Evolutionary conservation across 306 rosid species (phyloP).

Genomic region (Sphenostylis stenocarpa): DNA sequence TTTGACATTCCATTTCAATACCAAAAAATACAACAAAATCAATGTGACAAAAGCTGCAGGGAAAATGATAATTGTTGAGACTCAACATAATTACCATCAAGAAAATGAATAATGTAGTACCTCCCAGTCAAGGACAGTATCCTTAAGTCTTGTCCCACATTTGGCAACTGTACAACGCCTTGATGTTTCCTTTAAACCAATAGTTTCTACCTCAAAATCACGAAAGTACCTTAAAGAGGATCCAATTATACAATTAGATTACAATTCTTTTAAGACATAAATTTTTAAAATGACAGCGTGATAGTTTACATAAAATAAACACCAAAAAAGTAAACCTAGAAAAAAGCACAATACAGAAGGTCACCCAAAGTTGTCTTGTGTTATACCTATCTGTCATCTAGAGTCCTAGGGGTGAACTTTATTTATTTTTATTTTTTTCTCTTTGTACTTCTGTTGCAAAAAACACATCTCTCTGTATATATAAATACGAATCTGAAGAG

Average conservation of each 20-base stretch:
- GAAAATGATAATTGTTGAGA: constrained; percentile 16
- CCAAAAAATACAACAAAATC: constrained; percentile 26
- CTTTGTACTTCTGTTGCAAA: no score
- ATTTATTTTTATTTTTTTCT: no score
- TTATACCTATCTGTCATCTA: no score
- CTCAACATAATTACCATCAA: constrained; percentile 18
- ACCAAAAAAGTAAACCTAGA: constrained; percentile 15
- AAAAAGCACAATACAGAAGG: background rate
- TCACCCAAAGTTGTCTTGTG: background rate
- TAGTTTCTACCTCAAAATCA: constrained; percentile 94
- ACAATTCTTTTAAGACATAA: background rate
- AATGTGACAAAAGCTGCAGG: background rate
- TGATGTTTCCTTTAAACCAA: constrained; percentile 92
- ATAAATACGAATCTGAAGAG: no score
- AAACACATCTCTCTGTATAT: no score
- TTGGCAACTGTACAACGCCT: constrained; percentile 69
- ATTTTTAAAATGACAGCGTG: background rate
- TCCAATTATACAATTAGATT: constrained; percentile 30
- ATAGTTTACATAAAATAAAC: background rate
- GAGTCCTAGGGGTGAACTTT: no score
- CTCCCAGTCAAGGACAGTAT: constrained; percentile 99
- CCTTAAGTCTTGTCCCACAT: constrained; percentile 82
- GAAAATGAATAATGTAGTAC: constrained; percentile 44
- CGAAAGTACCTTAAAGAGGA: constrained; percentile 71
- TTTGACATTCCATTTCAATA: constrained; percentile 6